Conservation (phyloP, 1,284 basidiomycete species). For the Stereum hirsutum region DNA sequence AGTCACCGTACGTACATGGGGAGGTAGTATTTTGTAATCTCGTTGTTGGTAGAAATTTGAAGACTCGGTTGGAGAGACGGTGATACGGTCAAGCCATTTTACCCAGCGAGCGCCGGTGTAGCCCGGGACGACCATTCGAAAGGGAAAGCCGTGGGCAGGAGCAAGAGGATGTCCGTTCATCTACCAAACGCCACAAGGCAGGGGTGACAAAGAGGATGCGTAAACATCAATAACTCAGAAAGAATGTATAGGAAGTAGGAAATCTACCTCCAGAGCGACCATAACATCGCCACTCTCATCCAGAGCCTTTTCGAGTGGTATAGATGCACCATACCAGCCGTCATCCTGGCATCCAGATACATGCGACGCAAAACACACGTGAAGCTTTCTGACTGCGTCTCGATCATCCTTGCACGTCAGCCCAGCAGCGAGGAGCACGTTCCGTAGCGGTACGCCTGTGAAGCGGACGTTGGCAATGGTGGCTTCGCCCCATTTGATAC, state of each 20-base stretch:
- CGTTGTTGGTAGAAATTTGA: constrained; percentile 60
- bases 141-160: constrained; percentile 58
- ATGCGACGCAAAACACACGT: constrained; percentile 56
- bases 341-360: constrained; percentile 54
- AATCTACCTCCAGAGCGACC: constrained; percentile 49
- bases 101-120: constrained; percentile 69
- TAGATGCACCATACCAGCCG: constrained; percentile 49
- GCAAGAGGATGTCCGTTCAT: constrained; percentile 58
- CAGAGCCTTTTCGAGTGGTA: constrained; percentile 42
- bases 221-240: too few relatives aligned
- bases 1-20: constrained; percentile 27
- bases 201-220: too few relatives aligned
- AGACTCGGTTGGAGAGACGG: constrained; percentile 42
- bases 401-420: constrained; percentile 18
- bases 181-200: constrained; percentile 24
- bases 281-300: constrained; percentile 39
- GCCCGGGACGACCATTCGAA: constrained; percentile 63
- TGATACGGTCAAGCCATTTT: constrained; percentile 68
- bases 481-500: constrained; percentile 51
- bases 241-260: not conserved
- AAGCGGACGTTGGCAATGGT: constrained; percentile 55
- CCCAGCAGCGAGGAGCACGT: constrained; percentile 38
- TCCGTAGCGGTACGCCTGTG: constrained; percentile 46
- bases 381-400: constrained; percentile 20
- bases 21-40: constrained; percentile 58